A percentile compares a stretch with the other conserved stretches of the same genome.
Conservation (phyloP, 208 protist species). For the Leishmania guyanensis region DNA sequence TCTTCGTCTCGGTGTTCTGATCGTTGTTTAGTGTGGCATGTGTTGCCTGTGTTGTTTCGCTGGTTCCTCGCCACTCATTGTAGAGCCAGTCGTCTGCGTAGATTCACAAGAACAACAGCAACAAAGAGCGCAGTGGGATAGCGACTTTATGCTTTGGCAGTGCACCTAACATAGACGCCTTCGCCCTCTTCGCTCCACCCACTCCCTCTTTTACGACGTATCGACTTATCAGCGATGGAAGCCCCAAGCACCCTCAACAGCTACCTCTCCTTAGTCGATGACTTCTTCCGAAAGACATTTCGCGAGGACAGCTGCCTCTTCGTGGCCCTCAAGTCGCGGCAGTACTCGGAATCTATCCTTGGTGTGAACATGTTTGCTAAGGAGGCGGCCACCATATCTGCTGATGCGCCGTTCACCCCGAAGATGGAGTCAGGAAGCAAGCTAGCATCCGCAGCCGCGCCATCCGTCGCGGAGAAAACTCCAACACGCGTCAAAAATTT, state of each 20-base stretch:
- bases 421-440: background rate
- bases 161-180: background rate
- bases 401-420: conserved; percentile 3
- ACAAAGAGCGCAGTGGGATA: too few relatives aligned
- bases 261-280: conserved; percentile 82
- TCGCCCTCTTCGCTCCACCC: background rate
- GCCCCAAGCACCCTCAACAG: conserved; percentile 62
- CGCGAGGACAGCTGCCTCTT: conserved; percentile 76
- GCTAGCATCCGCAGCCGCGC: background rate
- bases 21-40: background rate
- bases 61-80: background rate
- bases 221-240: conserved; percentile 45
- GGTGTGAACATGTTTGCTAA: conserved; percentile 45
- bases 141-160: too few relatives aligned
- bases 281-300: conserved; percentile 90
- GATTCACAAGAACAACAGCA: too few relatives aligned
- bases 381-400: conserved; percentile 16
- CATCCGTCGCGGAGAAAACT: background rate
- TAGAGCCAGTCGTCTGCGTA: background rate
- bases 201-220: background rate
- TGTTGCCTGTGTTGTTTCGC: background rate
- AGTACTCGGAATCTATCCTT: conserved; percentile 62
- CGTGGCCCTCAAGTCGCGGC: conserved; percentile 72
- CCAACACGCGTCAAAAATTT: conserved; percentile 26
- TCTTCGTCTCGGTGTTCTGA: background rate